phyloP scores from a whole-genome alignment of 2,329 filamentous ascomycete species.

The Endothia cerciana region DNA sequence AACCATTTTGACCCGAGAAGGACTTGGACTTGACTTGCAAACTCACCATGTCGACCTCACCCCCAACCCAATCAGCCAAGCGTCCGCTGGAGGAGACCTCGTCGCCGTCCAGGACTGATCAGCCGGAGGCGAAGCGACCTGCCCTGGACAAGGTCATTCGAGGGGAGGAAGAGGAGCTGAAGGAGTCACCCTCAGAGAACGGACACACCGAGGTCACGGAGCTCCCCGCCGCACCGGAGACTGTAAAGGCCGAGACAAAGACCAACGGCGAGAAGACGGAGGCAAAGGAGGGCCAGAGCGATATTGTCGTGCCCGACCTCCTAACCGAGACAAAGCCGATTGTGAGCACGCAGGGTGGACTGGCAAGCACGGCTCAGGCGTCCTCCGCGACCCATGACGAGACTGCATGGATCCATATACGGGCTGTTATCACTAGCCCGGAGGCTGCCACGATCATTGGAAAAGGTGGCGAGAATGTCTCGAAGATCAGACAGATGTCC shows the following conservation, averaged over 20 bases:
- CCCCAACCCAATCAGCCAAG: constrained; percentile 75
- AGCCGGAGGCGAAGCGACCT: constrained; percentile 95
- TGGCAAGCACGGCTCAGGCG: constrained; percentile 45
- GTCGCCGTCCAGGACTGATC: constrained; percentile 88
- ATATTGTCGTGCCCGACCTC: constrained; percentile 70
- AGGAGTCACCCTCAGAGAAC: constrained; percentile 48
- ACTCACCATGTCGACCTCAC: constrained; percentile 74
- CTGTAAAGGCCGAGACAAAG: constrained; percentile 54
- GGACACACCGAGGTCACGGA: constrained; percentile 35
- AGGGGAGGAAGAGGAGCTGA: constrained; percentile 63
- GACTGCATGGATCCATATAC: constrained; percentile 94
- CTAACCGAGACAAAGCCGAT: constrained; percentile 56
- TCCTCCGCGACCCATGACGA: constrained; percentile 75
- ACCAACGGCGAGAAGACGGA: constrained; percentile 56
- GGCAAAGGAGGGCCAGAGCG: constrained; percentile 63
- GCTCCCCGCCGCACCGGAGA: constrained; percentile 44
- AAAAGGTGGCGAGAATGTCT: constrained; percentile 98
- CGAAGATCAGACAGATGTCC: constrained; percentile 91
- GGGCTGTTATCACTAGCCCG: constrained; percentile 94
- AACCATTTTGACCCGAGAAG: constrained; percentile 43
- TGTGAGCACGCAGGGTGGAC: constrained; percentile 39
- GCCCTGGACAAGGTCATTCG: constrained; percentile 91
- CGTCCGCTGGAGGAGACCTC: constrained; percentile 96
- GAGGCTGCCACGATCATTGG: constrained; percentile 98
- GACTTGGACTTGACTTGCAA: constrained; percentile 36